A percentile compares a stretch with the other conserved stretches of the same genome.
Conservation (phyloP, 129 eudicot species). For the Ambrosia trifida region DNA sequence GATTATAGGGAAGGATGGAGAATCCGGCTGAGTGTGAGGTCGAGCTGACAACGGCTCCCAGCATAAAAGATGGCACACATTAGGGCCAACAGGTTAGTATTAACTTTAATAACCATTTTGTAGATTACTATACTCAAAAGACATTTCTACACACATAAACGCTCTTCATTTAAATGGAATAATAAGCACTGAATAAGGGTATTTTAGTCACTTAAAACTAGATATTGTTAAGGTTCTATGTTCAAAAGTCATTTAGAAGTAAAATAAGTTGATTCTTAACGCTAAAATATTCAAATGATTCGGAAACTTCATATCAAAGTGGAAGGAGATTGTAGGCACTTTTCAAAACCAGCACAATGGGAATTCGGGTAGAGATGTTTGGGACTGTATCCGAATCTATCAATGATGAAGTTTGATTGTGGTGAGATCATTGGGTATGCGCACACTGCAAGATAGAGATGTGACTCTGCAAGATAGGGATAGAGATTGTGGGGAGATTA, state of each 20-base stretch:
- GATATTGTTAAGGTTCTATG: not conserved
- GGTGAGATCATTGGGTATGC: conserved; percentile 86
- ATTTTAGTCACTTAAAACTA: not conserved
- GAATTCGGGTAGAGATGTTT: conserved; percentile 68
- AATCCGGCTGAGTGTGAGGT: conserved; percentile 74
- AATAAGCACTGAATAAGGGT: not conserved
- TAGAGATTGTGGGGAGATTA: too few relatives aligned
- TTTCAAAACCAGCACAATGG: conserved; percentile 51
- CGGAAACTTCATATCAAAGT: too few relatives aligned
- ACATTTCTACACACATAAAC: not conserved
- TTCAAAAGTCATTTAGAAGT: not conserved
- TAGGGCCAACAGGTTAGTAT: conserved; percentile 98
- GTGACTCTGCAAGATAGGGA: too few relatives aligned
- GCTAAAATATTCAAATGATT: too few relatives aligned
- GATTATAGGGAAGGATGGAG: conserved; percentile 60
- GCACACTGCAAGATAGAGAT: conserved; percentile 82
- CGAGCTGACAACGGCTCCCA: conserved; percentile 94
- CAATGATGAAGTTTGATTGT: conserved; percentile 84
- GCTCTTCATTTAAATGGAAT: not conserved
- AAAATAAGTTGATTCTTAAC: not conserved
- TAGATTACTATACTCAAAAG: not conserved
- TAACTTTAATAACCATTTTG: not conserved
- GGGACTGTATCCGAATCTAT: conserved; percentile 43
- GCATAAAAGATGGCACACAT: conserved; percentile 61
- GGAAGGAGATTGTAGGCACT: conserved; percentile 83